Conservation (phyloP, 2,329 filamentous ascomycete genomes). For the Pseudogymnoascus sp. region DNA sequence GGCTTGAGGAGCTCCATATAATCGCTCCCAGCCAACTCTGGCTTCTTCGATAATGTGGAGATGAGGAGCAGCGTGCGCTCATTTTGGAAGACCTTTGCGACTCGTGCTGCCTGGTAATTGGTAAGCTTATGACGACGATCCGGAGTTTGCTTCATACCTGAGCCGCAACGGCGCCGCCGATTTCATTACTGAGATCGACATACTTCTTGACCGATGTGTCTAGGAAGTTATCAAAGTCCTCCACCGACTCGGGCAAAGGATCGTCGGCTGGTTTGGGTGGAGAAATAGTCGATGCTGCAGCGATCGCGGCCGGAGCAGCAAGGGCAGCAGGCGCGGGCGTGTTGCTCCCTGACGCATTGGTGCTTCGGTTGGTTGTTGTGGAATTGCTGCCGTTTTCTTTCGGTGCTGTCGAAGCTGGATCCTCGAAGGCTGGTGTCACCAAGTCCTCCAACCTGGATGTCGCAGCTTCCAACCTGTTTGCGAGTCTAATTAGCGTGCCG, state of each 20-base stretch:
- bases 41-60: slow-evolving; percentile 86
- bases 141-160: slow-evolving; percentile 50
- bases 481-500: slow-evolving; percentile 14
- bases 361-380: slow-evolving; percentile 28
- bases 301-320: slow-evolving; percentile 34
- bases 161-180: slow-evolving; percentile 71
- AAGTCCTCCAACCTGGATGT: slow-evolving; percentile 96
- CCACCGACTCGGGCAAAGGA: slow-evolving; percentile 65
- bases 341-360: slow-evolving; percentile 18
- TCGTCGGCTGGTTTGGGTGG: slow-evolving; percentile 39
- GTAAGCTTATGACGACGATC: slow-evolving; percentile 15
- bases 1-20: slow-evolving; percentile 78
- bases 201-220: slow-evolving; percentile 67
- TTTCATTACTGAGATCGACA: slow-evolving; percentile 65
- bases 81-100: slow-evolving; percentile 64
- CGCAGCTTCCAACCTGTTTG: slow-evolving; percentile 82
- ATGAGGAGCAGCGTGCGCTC: slow-evolving; percentile 85
- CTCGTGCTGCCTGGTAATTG: slow-evolving; percentile 40
- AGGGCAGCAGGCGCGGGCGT: slow-evolving; percentile 25
- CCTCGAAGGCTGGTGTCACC: slow-evolving; percentile 64
- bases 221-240: slow-evolving; percentile 80
- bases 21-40: slow-evolving; percentile 55
- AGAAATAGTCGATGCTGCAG: slow-evolving; percentile 35
- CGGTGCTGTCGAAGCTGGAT: slow-evolving; percentile 45
- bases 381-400: slow-evolving; percentile 39